phyloP scores from a whole-genome alignment of 139 green algal genomes.

The Tetraselmis striata region DNA sequence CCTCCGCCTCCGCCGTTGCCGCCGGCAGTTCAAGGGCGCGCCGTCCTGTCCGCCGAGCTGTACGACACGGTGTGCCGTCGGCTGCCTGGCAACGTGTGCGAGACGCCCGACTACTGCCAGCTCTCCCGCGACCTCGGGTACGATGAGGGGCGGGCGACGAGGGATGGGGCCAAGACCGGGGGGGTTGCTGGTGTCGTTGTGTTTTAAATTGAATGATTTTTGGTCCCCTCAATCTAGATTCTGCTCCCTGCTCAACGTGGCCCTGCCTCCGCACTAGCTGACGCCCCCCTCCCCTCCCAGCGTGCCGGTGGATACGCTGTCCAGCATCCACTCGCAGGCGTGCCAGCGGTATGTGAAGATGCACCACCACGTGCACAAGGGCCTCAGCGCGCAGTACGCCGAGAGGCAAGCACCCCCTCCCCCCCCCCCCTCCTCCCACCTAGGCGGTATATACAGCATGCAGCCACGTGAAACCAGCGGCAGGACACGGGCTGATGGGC shows the following conservation, averaged over 20 bases:
- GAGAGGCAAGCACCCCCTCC: conserved; percentile 6
- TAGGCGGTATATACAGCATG: conserved; percentile 9
- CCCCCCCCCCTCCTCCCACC: conserved; percentile 33
- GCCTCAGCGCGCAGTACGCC: conserved; percentile 9
- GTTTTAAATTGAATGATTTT: no score
- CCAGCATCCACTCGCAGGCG: conserved; percentile 61
- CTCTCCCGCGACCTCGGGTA: neutral
- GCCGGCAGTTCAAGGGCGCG: no score
- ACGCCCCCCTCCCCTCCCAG: no score
- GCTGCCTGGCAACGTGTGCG: neutral
- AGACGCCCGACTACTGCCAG: neutral
- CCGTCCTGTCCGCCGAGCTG: neutral
- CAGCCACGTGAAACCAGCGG: neutral
- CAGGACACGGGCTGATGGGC: neutral
- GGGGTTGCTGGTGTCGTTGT: no score
- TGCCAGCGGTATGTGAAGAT: conserved; percentile 51
- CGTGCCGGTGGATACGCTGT: conserved; percentile 42
- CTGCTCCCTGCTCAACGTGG: no score
- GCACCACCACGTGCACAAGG: conserved; percentile 50
- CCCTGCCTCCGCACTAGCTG: no score
- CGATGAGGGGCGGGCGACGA: no score
- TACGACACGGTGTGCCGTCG: neutral
- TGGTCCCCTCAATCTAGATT: no score
- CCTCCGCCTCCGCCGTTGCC: no score
- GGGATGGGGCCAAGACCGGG: no score